These are phyloP conservation scores for Ammopiptanthus mongolicus DNA, from an alignment of 306 rosid species.

Conservation along the genomic window DNA sequence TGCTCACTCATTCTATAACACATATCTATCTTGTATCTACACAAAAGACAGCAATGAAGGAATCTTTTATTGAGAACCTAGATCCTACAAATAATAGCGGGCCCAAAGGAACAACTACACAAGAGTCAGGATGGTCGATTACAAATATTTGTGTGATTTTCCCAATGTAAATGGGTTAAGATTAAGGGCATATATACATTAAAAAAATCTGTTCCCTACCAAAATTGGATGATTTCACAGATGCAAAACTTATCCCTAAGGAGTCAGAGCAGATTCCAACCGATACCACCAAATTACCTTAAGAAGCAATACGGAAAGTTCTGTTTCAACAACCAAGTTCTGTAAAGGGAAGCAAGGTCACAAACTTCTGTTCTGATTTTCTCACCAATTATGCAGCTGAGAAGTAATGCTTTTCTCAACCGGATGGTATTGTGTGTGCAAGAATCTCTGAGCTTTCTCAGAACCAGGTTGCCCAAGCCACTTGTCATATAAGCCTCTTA, in stretches of 20 bases:
- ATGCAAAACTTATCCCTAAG: slow-evolving; percentile 28
- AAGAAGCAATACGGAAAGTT: not conserved
- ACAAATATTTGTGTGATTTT: slow-evolving; percentile 20
- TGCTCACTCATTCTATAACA: not conserved
- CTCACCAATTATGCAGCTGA: slow-evolving; percentile 86
- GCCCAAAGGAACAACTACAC: not conserved
- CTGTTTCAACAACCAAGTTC: not conserved
- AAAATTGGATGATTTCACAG: slow-evolving; percentile 50
- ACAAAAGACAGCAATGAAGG: not conserved
- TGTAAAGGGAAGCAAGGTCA: not conserved
- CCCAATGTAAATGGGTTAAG: slow-evolving; percentile 13
- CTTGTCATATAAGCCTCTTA: slow-evolving; percentile 57
- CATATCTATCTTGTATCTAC: not conserved
- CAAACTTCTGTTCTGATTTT: not conserved
- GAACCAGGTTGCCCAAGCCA: slow-evolving; percentile 92
- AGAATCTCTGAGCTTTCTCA: slow-evolving; percentile 71
- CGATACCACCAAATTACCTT: slow-evolving; percentile 12
- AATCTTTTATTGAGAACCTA: slow-evolving; percentile 16
- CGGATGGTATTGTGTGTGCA: slow-evolving; percentile 81
- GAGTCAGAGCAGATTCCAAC: slow-evolving; percentile 4
- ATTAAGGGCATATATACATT: slow-evolving; percentile 26
- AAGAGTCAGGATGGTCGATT: slow-evolving; percentile 4
- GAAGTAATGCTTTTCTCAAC: slow-evolving; percentile 84
- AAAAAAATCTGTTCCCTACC: slow-evolving; percentile 23
- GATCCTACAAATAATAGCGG: not conserved